Evolutionary conservation across 139 green algal species (phyloP).

Genomic region (Asterochloris erici): DNA sequence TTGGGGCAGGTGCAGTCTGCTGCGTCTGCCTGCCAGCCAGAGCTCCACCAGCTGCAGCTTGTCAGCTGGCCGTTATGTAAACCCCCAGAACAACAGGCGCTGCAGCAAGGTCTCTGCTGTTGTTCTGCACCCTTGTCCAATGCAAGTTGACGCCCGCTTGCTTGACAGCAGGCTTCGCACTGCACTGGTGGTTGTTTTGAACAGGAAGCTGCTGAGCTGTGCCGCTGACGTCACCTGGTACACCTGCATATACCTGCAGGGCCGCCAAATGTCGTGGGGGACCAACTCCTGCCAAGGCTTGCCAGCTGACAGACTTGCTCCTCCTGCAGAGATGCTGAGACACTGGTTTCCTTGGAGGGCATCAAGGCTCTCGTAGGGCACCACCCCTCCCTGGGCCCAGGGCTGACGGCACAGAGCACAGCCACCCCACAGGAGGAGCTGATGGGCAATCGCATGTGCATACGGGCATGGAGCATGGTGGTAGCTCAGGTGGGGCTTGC

Average conservation of each 20-base stretch:
- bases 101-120: no score
- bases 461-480: constrained; percentile 63
- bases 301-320: background rate
- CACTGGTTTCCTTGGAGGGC: constrained; percentile 70
- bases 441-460: constrained; percentile 31
- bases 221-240: background rate
- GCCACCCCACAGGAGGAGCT: constrained; percentile 27
- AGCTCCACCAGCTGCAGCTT: no score
- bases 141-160: no score
- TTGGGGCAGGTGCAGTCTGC: no score
- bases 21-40: no score
- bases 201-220: background rate
- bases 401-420: constrained; percentile 2
- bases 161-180: no score
- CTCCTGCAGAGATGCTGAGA: constrained; percentile 49
- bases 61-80: no score
- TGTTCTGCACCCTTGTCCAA: no score
- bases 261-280: no score
- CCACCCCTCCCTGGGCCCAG: constrained; percentile 24
- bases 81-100: no score
- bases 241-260: background rate
- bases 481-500: background rate
- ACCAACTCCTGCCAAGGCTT: no score
- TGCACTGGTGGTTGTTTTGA: background rate
- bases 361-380: constrained; percentile 53